Percentiles rank a stretch among this genome's conserved stretches.
These are phyloP conservation scores for Saccharomycopsis fermentans DNA, from an alignment of 805 yeast species.

Conservation along the genomic window DNA sequence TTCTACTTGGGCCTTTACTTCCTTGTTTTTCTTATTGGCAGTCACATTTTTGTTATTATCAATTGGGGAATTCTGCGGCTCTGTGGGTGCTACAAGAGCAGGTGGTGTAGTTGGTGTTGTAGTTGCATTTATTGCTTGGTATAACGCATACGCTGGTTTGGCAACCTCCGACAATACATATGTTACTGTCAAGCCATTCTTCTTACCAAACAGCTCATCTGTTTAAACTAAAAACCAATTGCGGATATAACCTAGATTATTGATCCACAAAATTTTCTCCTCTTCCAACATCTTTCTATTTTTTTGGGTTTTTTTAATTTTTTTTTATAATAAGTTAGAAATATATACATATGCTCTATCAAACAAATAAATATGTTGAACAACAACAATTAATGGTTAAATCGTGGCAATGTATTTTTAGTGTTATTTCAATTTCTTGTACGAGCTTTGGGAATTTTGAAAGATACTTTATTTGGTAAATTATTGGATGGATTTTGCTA, in stretches of 20 bases:
- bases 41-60: slow-evolving; percentile 48
- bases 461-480: too few species aligned
- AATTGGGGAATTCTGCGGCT: slow-evolving; percentile 40
- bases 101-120: slow-evolving; percentile 50
- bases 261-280: not conserved
- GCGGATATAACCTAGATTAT: not conserved
- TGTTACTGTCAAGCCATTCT: slow-evolving; percentile 34
- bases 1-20: slow-evolving; percentile 55
- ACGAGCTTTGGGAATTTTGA: too few species aligned
- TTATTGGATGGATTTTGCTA: too few species aligned
- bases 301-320: not conserved
- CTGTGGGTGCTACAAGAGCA: slow-evolving; percentile 30
- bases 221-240: not conserved
- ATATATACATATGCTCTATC: too few species aligned
- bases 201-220: slow-evolving; percentile 32
- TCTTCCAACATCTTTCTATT: not conserved
- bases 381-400: too few species aligned
- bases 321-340: not conserved
- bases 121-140: slow-evolving; percentile 46
- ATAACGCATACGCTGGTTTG: slow-evolving; percentile 51
- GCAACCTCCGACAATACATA: slow-evolving; percentile 51
- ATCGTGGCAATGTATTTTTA: too few species aligned
- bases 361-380: too few species aligned
- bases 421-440: too few species aligned
- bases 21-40: slow-evolving; percentile 42